Conservation (phyloP, 2,329 filamentous ascomycete species). For the Paecilomyces sp. region DNA sequence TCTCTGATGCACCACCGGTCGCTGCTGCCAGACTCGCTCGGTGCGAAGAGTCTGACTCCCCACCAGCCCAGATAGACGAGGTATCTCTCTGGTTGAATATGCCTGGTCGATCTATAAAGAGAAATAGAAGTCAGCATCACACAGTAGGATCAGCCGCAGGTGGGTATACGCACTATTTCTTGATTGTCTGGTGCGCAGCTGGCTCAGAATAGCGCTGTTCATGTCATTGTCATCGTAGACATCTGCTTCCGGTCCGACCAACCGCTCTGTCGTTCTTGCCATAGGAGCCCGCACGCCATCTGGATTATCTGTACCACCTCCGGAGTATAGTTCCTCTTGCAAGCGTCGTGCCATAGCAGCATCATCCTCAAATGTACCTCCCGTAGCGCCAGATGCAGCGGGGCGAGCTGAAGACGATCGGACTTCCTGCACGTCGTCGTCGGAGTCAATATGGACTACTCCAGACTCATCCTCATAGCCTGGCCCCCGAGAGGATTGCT, state of each 20-base stretch:
- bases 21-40: slow-evolving; percentile 51
- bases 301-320: slow-evolving; percentile 43
- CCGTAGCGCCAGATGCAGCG: slow-evolving; percentile 24
- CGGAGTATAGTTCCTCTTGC: slow-evolving; percentile 83
- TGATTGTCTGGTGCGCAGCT: slow-evolving; percentile 47
- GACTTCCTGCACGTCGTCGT: slow-evolving; percentile 52
- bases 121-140: slow-evolving; percentile 2
- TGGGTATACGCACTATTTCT: slow-evolving; percentile 24
- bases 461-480: slow-evolving; percentile 49
- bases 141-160: slow-evolving; percentile 4
- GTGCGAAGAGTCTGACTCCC: slow-evolving; percentile 41
- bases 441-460: slow-evolving; percentile 70
- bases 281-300: slow-evolving; percentile 82
- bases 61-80: slow-evolving; percentile 54
- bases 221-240: slow-evolving; percentile 49
- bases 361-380: slow-evolving; percentile 68
- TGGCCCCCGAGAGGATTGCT: slow-evolving; percentile 18
- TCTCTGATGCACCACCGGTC: slow-evolving; percentile 58
- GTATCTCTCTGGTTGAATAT: slow-evolving; percentile 63
- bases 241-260: slow-evolving; percentile 65
- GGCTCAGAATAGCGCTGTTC: slow-evolving; percentile 57
- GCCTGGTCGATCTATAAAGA: slow-evolving; percentile 41
- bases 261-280: slow-evolving; percentile 80
- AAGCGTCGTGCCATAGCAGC: slow-evolving; percentile 85
- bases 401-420: slow-evolving; percentile 20